Base-by-base conservation (phyloP, 1,139 yeast genomes). In the Meyerozyma athensensis region DNA sequence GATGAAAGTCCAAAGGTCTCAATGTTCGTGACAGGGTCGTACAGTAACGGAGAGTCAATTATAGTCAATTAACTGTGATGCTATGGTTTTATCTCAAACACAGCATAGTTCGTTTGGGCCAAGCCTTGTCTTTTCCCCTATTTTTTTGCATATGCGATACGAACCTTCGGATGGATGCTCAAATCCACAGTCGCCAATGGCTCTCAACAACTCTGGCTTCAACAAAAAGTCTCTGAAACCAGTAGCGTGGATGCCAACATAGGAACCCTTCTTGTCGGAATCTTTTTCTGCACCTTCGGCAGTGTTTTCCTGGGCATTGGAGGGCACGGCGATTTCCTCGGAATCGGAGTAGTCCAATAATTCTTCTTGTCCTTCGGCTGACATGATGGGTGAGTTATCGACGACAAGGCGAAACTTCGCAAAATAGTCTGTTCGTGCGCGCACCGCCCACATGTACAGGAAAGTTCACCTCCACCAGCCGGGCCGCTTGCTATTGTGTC, bases 161-260 rank as follows among this genome's bases (percentile, higher is more conserved):
- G 77, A 69, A 84, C 92, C 95, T 82, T 92, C 98, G 47, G 97
- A 89, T 50, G 98, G 98, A 73, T 92, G 98, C 74, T 92, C 98
- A 61, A 92, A 92, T 75, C 98, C 98, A 74, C 97, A 89, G 68
- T 92, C 98, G 53, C 92, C 95, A 61, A 92, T 92, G 49, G 98
- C 98, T 69, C 98, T 84, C 56, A 92, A 77, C 54, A 92, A 77
- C 68, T 92, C 98, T 19, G 97, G 97, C 72, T 92, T 92, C 65
- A 92, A 77, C 58, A 92, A 73, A 68, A 92, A 92, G 68, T 92
- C 98, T 70, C 95, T 87, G 81, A 92, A 92, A 63, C 97, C 97
- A 47, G 97, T 90, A 50, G 97, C 92, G 66, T 92, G 97, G 56
- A 89, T 86, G 59, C 97, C 97, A 44, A 90, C 97, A 57, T 92